Evolutionary conservation across 805 yeast species (phyloP).

Genomic region (Dipodascopsis tothii): DNA sequence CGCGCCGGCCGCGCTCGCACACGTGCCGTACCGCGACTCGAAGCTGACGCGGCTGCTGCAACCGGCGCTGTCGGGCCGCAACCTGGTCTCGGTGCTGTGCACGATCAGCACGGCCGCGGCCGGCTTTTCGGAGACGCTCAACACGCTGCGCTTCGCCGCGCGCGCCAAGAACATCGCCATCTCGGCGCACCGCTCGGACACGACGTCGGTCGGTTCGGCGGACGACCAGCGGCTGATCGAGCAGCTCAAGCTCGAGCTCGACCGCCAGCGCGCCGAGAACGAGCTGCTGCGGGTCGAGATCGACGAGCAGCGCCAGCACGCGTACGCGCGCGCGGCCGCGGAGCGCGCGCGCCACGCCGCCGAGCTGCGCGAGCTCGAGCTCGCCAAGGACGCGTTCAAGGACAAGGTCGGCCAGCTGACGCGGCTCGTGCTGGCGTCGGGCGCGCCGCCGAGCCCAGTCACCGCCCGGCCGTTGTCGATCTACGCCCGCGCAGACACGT

Average conservation of each 20-base stretch:
- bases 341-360: constrained; percentile 7
- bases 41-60: constrained; percentile 83
- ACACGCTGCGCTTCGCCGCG: constrained; percentile 86
- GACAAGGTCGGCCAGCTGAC: constrained; percentile 21
- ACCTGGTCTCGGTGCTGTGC: constrained; percentile 77
- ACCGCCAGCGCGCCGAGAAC: constrained; percentile 51
- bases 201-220: constrained; percentile 7
- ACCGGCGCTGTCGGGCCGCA: constrained; percentile 83
- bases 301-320: constrained; percentile 13
- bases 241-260: constrained; percentile 52
- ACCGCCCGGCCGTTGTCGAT: not conserved
- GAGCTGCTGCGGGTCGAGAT: constrained; percentile 33
- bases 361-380: constrained; percentile 19
- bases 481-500: not conserved
- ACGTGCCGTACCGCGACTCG: constrained; percentile 89
- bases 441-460: not conserved
- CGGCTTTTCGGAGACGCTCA: constrained; percentile 68
- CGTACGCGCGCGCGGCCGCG: constrained; percentile 2
- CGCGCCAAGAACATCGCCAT: constrained; percentile 81
- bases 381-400: constrained; percentile 20
- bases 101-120: constrained; percentile 65
- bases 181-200: constrained; percentile 45
- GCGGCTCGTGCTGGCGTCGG: constrained; percentile 12
- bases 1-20: constrained; percentile 36
- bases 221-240: constrained; percentile 37